Base-by-base conservation (phyloP, 257 asterid species). In the Linaria vulgaris region DNA sequence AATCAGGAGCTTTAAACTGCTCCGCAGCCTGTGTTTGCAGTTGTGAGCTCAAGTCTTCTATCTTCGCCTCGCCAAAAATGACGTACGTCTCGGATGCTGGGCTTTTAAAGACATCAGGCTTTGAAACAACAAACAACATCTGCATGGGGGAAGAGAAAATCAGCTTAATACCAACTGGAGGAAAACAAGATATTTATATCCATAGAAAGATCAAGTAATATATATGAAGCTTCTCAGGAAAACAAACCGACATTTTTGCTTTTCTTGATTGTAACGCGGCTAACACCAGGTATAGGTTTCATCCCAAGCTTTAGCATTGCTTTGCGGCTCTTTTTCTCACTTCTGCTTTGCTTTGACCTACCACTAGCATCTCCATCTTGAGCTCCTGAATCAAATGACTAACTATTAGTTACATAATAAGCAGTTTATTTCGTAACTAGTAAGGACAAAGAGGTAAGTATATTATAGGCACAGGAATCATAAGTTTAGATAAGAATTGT, bases 41-140 rank as follows among this genome's bases (percentile, higher is more conserved):
- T 73, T 85, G 91, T 12, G 96, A 88, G 86, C 91, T 88, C 78
- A 85, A 73, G 77, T 88, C 96, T 68, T 88, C 95, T 0, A 88
- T 88, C 76, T 88, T 88, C 1, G 95, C 95, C 72, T 87, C 96
- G 16, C 91, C 91, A 61, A 87, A 83, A 59, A 87, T 84, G 22
- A 87, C 83, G 2, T 84, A 87, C 0, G 94, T 85, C 68, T 87
- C 95, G 0, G 91, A 85, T 52, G 76, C 72, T 46, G 96, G 96
- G 81, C 89, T 85, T 62, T 88, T 85, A 67, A 88, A 88, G 54
- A 88, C 95, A 47, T 88, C 95, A 0, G 96, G 94, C 56, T 85
- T 88, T 5, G 96, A 85, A 75, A 88, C 83, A 76, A 75, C 84
- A 53, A 86, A 86, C 56, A 86, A 20, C 54, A 84, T 67, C 95